Conservation (phyloP, 768 basidiomycete species). For the Mycena maculata region DNA sequence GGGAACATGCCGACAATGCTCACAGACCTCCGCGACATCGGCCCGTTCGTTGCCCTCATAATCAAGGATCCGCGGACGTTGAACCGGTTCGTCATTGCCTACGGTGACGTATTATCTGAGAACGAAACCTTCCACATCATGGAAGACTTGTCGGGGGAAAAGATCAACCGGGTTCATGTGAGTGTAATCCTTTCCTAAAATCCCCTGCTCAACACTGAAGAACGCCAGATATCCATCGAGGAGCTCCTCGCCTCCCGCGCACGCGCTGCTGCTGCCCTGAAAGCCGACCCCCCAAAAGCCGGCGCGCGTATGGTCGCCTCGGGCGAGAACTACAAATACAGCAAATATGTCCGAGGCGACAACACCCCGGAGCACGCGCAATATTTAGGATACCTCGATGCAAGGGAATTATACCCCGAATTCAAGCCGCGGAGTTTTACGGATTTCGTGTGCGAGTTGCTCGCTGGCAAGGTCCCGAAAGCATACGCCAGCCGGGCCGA, state of each 20-base stretch:
- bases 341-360: slow-evolving; percentile 43
- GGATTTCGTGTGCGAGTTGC: slow-evolving; percentile 10
- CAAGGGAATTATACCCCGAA: slow-evolving; percentile 44
- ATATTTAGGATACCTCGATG: slow-evolving; percentile 42
- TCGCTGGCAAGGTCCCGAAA: slow-evolving; percentile 13
- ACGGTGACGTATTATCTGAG: slow-evolving; percentile 41
- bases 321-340: slow-evolving; percentile 34
- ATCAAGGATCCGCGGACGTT: slow-evolving; percentile 46
- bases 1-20: slow-evolving; percentile 36
- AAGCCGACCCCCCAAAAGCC: neutral
- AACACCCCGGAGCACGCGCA: slow-evolving; percentile 40
- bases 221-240: slow-evolving; percentile 7
- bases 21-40: slow-evolving; percentile 41
- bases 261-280: neutral
- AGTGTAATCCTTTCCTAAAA: neutral
- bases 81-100: slow-evolving; percentile 43
- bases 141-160: slow-evolving; percentile 41
- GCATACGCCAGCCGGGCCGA: no score
- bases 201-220: no score
- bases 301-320: neutral
- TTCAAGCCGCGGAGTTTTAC: slow-evolving; percentile 16
- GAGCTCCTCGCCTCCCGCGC: slow-evolving; percentile 11
- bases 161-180: slow-evolving; percentile 25
- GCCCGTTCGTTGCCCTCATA: slow-evolving; percentile 43
- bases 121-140: slow-evolving; percentile 38